Percentiles rank a stretch among this genome's conserved stretches.
Evolutionary conservation across 805 yeast genomes (phyloP).

Genomic region (Candida chauliodis): DNA sequence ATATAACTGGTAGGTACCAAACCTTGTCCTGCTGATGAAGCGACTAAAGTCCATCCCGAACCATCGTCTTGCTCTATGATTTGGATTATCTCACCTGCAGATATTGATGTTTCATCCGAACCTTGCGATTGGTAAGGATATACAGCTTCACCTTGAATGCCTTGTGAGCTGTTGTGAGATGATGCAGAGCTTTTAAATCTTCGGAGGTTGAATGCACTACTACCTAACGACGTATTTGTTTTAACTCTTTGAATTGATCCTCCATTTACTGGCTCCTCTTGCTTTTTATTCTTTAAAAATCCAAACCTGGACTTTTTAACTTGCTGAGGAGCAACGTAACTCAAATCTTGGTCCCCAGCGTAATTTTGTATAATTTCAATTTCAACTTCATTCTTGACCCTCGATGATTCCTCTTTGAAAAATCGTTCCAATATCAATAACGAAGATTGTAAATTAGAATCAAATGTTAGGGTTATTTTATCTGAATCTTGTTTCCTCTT

Average conservation of each 20-base stretch:
- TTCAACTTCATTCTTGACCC: conserved; percentile 79
- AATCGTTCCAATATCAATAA: conserved; percentile 56
- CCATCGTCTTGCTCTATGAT: conserved; percentile 76
- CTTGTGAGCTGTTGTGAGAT: conserved; percentile 12
- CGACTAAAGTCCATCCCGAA: conserved; percentile 83
- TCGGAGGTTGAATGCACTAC: conserved; percentile 37
- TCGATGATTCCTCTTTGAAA: conserved; percentile 65
- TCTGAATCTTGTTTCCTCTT: conserved; percentile 32
- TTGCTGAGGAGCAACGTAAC: conserved; percentile 49
- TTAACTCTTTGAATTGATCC: conserved; percentile 26
- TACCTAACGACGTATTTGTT: conserved; percentile 23
- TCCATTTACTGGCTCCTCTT: conserved; percentile 6
- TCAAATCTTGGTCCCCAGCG: conserved; percentile 70
- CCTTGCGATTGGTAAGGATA: conserved; percentile 68
- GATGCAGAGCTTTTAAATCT: conserved; percentile 26
- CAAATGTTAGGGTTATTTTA: conserved; percentile 48
- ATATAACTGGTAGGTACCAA: conserved; percentile 84
- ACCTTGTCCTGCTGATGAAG: conserved; percentile 50
- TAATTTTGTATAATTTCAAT: conserved; percentile 86
- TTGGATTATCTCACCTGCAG: conserved; percentile 56
- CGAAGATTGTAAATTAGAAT: conserved; percentile 50
- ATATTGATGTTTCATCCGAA: conserved; percentile 66
- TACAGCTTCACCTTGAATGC: conserved; percentile 42
- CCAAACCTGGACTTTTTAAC: conserved; percentile 58
- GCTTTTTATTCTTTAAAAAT: conserved; percentile 37